Evolutionary conservation across 306 rosid genomes (phyloP), one percentile per base, ranked within the genome.

Genomic region (Prinsepia uniflora): DNA sequence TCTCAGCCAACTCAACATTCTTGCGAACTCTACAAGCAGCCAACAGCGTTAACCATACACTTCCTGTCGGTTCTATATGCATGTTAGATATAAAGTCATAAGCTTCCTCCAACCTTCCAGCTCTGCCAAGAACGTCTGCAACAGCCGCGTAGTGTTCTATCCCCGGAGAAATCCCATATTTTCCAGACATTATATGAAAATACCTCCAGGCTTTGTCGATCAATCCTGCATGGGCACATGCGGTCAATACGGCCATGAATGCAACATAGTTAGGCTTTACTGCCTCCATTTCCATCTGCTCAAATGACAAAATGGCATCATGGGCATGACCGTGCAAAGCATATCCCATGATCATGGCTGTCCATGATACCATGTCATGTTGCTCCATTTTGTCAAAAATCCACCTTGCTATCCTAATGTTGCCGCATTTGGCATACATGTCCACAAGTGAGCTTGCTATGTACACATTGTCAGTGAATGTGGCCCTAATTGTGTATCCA

Each of bases 401-500:
- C 81, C 71, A 57, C 68, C 83, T 78, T 45, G 98, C 92, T 68
- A 67, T 81, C 78, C 76, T 80, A 75, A 86, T 81, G 80, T 85
- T 76, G 22, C 96, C 98, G 43, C 96, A 92, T 84, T 92, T 92
- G 40, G 96, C 88, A 72, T 92, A 92, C 96, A 92, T 92, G 80
- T 92, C 96, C 39, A 92, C 78, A 15, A 90, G 80, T 36, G 96
- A 82, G 82, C 96, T 88, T 0, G 90, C 87, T 56, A 92, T 79
- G 22, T 79, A 90, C 76, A 85, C 70, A 52, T 92, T 92, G 74
- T 72, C 84, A 48, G 88, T 83, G 52, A 90, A 86, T 34, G 80
- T 76, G 43, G 80, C 64, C 49, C 96, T 80, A 61, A 81, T 67
- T 79, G 85, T 78, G 80, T 74, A 86, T 63, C 89, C 92, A 75